Conservation (phyloP, 805 yeast species). For the Pichia deserticola region DNA sequence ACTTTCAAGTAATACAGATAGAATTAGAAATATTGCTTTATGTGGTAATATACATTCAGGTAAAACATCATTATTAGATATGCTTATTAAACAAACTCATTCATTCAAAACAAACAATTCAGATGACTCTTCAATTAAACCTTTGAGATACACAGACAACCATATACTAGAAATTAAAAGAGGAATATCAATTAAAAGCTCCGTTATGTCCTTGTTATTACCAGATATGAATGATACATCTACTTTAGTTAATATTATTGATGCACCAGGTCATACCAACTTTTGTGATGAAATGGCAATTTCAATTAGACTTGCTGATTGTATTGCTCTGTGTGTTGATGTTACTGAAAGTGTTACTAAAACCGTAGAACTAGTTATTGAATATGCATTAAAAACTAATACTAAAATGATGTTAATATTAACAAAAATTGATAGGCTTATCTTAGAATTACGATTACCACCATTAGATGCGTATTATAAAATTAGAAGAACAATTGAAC, state of each 20-base stretch:
- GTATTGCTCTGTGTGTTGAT: conserved; percentile 68
- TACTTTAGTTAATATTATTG: conserved; percentile 55
- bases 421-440: conserved; percentile 80
- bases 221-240: conserved; percentile 49
- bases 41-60: conserved; percentile 84
- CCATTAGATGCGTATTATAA: conserved; percentile 69
- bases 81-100: conserved; percentile 63
- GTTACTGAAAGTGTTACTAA: conserved; percentile 72
- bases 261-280: conserved; percentile 89
- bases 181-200: conserved; percentile 57
- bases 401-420: conserved; percentile 53
- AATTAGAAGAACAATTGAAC: conserved; percentile 50
- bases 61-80: conserved; percentile 71
- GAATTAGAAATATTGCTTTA: conserved; percentile 65
- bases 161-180: conserved; percentile 62
- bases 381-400: conserved; percentile 42
- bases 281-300: conserved; percentile 69
- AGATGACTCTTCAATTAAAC: conserved; percentile 37
- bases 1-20: conserved; percentile 44
- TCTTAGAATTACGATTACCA: conserved; percentile 71
- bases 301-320: conserved; percentile 54
- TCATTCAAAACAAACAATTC: conserved; percentile 25
- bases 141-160: conserved; percentile 62
- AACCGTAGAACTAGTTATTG: conserved; percentile 45
- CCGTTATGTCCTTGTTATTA: conserved; percentile 55